Base-by-base conservation (phyloP, 1,139 yeast species). In the Petasospora rhodanensis region DNA sequence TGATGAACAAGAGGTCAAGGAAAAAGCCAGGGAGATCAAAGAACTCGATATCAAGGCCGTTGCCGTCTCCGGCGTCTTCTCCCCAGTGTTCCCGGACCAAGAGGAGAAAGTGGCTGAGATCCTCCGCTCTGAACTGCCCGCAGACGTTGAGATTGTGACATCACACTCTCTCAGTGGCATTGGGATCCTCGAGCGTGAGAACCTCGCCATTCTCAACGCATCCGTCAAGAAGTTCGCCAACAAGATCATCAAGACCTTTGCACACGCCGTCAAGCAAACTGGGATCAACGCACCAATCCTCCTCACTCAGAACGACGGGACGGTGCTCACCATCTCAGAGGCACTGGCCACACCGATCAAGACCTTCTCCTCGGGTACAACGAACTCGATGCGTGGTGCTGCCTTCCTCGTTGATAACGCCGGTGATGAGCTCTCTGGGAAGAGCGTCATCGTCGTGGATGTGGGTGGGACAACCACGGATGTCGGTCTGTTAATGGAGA, bases 321-420 rank as follows among this genome's bases (percentile, higher is more conserved):
- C 70, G 4, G 61, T 66, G 3, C 44, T 65, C 18, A 51, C 66
- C 2, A 51, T 58, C 5, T 29, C 47, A 4, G 66, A 59, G 24
- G 70, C 69, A 1, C 41, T 59, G 19, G 42, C 41, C n/a, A 46
- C 56, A 1, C 70, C 71, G 7, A 64, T 66, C 23, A 47, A 61
- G 35, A 66, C 70, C 0, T 66, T 66, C 38, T 61, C 68, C 4
- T 63, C 69, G 2, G 71, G 71, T 12, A 66, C 70, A 1, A 66
- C 71, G 5, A 66, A 66, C 43, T 65, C 70, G 3, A 66, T 66
- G 71, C 47, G 69, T 38, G 71, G 70, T 12, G 71, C 71, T 2
- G 34, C 68, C 0, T 62, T 63, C 40, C 49, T 45, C 7, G 59
- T 65, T 2, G 40, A 54, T 7, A 25, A 38, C 7, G 64, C 59